Base-by-base conservation (phyloP, 495 filamentous ascomycete species). In the Amniculicola lignicola region DNA sequence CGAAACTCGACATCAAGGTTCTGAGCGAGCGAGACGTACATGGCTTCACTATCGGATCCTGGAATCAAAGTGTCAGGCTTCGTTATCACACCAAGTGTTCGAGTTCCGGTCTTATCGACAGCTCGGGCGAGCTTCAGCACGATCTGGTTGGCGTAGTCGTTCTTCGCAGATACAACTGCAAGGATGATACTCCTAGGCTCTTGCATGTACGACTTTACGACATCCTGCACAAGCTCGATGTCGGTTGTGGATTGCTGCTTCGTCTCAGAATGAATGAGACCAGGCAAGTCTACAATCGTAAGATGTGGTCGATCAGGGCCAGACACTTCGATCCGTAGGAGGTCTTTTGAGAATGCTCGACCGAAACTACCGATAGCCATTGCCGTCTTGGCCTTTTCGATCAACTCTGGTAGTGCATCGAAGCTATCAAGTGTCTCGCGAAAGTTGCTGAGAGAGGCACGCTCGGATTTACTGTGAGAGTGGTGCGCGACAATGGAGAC, bases 21-120 rank as follows among this genome's bases (percentile, higher is more conserved):
- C 16, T 55, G 27, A 14, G 63, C 67, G 2, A 68, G 55, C 14
- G 22, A 31, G 11, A 68, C 18, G 40, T 47, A 66, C 2, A 24
- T 16, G 15, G 31, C 42, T 46, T 69, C 67, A 24, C 54, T 66
- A 4, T 61, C 52, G 28, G 66, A 66, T 15, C 63, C 62, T 0
- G 39, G 27, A 39, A 56, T 38, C 16, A 69, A 43, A 5, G 43
- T 46, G 45, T 70, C 67, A 4, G 68, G 68, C 51, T 71, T 71
- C 6, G 69, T 71, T 35, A 71, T 68, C 6, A 71, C 44, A 0
- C 69, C 67, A 3, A 71, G 27, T 0, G 69, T 71, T 12, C 67
- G 62, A 15, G 47, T 35, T 3, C 67, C 65, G 3, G 36, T 22
- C 9, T 35, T 28, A 46, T 71, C 69, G 22, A 61, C 40, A 24